Base-by-base conservation (phyloP, 352 stramenopile genomes). In the Pythium folliculosum region DNA sequence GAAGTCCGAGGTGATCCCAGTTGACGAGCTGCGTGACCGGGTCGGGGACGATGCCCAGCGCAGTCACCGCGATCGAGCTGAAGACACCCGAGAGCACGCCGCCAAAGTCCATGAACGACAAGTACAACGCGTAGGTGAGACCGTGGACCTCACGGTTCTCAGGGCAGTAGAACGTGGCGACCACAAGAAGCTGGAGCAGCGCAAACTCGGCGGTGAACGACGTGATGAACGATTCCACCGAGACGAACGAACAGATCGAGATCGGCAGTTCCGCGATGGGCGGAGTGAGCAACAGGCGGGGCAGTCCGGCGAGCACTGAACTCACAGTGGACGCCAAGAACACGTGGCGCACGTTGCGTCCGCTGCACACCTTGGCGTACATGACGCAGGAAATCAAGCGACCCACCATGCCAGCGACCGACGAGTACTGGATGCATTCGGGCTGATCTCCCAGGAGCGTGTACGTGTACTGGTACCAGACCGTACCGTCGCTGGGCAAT, bases 71-170 rank as follows among this genome's bases (percentile, higher is more conserved):
- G 1, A 78, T 44, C 10, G 86, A 87, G 16, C 77, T 84, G 14
- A 90, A 65, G 16, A 94, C 55, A 10, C 84, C 82, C 5, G 84
- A 92, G 2, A 92, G 62, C 27, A 93, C 84, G 27, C 84, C 86
- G 17, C 86, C 86, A 71, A 94, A 92, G 73, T 94, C 84, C 83
- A 94, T 94, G 63, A 92, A 91, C 14, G 84, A 92, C 43, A 94
- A 69, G 65, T 82, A 94, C 56, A 94, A 68, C 49, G 86, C 84
- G 67, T 94, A 94, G 50, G 86, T 90, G 30, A 94, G 71, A 3
- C 86, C 86, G 60, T 91, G 82, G 10, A 90, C 71, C 3, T 86
- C 76, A 1, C 65, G 72, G 56, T 76, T 70, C 10, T 75, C 57
- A 0, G 86, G 86, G 37, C 84, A 92, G 65, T 92, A 93, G 73